Evolutionary conservation across 2,329 filamentous ascomycete species (phyloP).

Genomic region (Colletotrichum falcatum): DNA sequence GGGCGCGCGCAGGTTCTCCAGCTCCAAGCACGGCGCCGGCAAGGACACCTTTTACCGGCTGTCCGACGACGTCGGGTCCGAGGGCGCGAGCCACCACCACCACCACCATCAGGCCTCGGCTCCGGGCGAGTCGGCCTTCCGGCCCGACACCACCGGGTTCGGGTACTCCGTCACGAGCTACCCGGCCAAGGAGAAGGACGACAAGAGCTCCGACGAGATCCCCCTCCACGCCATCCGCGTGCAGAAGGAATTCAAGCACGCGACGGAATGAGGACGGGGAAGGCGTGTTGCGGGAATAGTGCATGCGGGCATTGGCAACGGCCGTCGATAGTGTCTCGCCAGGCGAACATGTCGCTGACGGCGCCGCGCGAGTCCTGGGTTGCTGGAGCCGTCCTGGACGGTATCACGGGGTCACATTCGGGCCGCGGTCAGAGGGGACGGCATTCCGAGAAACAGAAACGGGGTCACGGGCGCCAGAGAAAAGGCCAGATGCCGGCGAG

Average conservation of each 20-base stretch:
- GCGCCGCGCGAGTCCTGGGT: too few species aligned
- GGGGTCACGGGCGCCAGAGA: not conserved
- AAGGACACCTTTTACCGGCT: slow-evolving; percentile 49
- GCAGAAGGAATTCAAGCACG: slow-evolving; percentile 51
- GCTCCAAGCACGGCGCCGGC: slow-evolving; percentile 28
- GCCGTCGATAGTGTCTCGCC: not conserved
- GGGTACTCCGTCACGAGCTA: slow-evolving; percentile 49
- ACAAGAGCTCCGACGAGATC: slow-evolving; percentile 52
- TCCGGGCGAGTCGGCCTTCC: slow-evolving; percentile 44
- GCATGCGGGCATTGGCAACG: not conserved
- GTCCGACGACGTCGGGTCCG: slow-evolving; percentile 48
- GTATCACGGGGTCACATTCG: not conserved
- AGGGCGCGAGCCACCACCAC: slow-evolving; percentile 34
- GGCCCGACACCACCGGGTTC: slow-evolving; percentile 48
- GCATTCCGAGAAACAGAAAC: not conserved
- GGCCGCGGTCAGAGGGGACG: too few species aligned
- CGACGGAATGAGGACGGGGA: slow-evolving; percentile 19
- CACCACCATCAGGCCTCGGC: not conserved
- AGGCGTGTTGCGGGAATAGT: too few species aligned
- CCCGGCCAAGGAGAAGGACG: slow-evolving; percentile 45
- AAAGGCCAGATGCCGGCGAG: not conserved
- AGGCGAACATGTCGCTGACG: accelerated
- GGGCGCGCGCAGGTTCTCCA: slow-evolving; percentile 19
- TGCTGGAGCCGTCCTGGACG: too few species aligned
- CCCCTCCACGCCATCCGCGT: slow-evolving; percentile 55